phyloP scores from a whole-genome alignment of 139 green algal genomes.

The Chlorella ohadii region DNA sequence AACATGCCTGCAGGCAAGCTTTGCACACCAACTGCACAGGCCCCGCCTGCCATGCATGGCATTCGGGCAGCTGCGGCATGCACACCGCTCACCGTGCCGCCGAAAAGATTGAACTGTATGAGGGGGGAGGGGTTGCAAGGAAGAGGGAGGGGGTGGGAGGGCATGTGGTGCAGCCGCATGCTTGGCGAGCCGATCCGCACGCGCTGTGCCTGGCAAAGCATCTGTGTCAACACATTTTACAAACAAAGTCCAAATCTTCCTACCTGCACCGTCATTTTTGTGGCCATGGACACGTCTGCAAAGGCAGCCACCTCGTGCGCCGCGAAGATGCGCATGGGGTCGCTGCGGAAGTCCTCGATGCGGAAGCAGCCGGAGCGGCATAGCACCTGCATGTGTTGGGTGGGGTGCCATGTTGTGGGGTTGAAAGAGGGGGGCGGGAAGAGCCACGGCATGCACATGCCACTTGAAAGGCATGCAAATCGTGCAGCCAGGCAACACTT shows the following conservation, averaged over 20 bases:
- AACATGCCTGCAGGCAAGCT: too few relatives aligned
- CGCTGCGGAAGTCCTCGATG: constrained; percentile 79
- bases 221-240: too few relatives aligned
- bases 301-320: constrained; percentile 85
- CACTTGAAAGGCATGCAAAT: too few relatives aligned
- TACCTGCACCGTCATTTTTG: constrained; percentile 83
- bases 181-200: neutral
- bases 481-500: too few relatives aligned
- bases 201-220: neutral
- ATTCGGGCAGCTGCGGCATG: too few relatives aligned
- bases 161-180: neutral
- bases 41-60: too few relatives aligned
- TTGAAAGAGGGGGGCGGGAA: too few relatives aligned
- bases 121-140: neutral
- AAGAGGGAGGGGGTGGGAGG: neutral
- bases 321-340: constrained; percentile 90
- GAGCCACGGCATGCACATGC: too few relatives aligned
- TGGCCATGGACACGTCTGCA: constrained; percentile 82
- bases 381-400: constrained; percentile 36
- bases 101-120: constrained; percentile 92
- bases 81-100: too few relatives aligned
- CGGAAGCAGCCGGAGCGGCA: constrained; percentile 80
- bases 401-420: too few relatives aligned
- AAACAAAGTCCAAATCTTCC: too few relatives aligned
- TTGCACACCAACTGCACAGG: too few relatives aligned